Evolutionary conservation across 2,329 filamentous ascomycete genomes (phyloP).

Genomic region (Aureobasidium zeae): DNA sequence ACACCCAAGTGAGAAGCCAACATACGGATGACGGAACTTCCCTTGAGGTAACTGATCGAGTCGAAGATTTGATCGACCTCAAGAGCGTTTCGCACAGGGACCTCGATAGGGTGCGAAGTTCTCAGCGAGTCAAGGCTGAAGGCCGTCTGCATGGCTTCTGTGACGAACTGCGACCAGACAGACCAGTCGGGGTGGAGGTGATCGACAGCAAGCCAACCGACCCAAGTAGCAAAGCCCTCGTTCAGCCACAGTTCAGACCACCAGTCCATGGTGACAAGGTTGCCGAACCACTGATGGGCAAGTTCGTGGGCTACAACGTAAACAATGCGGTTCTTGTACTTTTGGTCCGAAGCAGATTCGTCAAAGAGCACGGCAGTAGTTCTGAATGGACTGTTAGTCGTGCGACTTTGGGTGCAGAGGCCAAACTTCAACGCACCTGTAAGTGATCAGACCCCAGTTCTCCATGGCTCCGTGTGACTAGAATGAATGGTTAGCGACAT

Average conservation of each 20-base stretch:
- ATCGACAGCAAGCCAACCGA: constrained; percentile 87
- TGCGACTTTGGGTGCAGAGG: constrained; percentile 16
- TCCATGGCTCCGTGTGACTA: constrained; percentile 74
- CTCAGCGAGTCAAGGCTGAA: constrained; percentile 84
- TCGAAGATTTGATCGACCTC: constrained; percentile 99
- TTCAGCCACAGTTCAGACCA: constrained; percentile 64
- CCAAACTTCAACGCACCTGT: constrained; percentile 33
- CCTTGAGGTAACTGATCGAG: constrained; percentile 91
- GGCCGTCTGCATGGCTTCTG: constrained; percentile 86
- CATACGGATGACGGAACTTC: constrained; percentile 95
- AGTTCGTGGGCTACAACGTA: constrained; percentile 98
- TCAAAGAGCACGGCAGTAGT: constrained; percentile 96
- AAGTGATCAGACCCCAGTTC: constrained; percentile 94
- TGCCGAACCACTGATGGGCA: constrained; percentile 93
- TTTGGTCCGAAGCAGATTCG: constrained; percentile 78
- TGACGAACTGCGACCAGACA: constrained; percentile 94
- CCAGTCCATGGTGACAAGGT: constrained; percentile 95
- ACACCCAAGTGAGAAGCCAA: constrained; percentile 80
- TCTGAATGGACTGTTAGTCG: constrained; percentile 17
- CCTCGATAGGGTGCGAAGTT: constrained; percentile 91
- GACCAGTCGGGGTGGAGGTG: constrained; percentile 95
- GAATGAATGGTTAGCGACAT: constrained; percentile 33
- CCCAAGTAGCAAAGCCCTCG: constrained; percentile 96
- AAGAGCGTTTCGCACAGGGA: constrained; percentile 83
- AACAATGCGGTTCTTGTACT: constrained; percentile 86